These are phyloP conservation scores for Coleophoma cylindrospora DNA, from an alignment of 2,329 filamentous ascomycete genomes.

Conservation along the genomic window DNA sequence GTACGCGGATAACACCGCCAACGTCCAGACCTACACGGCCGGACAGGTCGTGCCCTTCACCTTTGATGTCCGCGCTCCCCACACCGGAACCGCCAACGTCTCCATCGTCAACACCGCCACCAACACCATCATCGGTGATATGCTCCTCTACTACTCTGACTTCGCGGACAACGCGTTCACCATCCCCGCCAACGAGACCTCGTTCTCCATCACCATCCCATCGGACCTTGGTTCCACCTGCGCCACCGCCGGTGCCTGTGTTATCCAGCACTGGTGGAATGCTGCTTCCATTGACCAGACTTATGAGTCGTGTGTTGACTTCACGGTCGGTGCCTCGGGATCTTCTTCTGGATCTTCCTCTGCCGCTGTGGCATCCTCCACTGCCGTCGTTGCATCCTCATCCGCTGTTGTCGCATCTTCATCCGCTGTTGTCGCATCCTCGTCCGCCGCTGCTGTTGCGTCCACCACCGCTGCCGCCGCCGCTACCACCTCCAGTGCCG, in stretches of 20 bases:
- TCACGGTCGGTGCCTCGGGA: constrained; percentile 22
- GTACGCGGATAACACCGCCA: constrained; percentile 36
- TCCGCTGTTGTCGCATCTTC: background rate
- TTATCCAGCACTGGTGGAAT: constrained; percentile 52
- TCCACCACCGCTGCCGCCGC: background rate
- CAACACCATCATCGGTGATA: constrained; percentile 41
- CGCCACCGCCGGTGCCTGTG: constrained; percentile 17
- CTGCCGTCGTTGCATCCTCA: background rate
- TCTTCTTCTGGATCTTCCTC: constrained; percentile 3
- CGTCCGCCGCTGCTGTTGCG: constrained; percentile 1
- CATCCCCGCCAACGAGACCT: constrained; percentile 37
- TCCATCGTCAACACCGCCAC: constrained; percentile 44
- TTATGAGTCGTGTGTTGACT: constrained; percentile 53
- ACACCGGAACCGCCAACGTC: constrained; percentile 50
- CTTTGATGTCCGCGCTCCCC: constrained; percentile 39
- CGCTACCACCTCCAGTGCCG: constrained; percentile 3
- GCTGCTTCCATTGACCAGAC: constrained; percentile 44
- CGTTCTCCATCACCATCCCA: constrained; percentile 50
- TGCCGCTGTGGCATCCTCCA: background rate
- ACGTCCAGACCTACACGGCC: constrained; percentile 35
- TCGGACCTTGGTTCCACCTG: constrained; percentile 33
- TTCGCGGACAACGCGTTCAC: constrained; percentile 42
- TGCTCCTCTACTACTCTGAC: constrained; percentile 39
- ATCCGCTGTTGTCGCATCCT: background rate
- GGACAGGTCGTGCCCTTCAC: constrained; percentile 39